phyloP scores from a whole-genome alignment of 768 basidiomycete species.

The Kwoniella heveanensis region DNA sequence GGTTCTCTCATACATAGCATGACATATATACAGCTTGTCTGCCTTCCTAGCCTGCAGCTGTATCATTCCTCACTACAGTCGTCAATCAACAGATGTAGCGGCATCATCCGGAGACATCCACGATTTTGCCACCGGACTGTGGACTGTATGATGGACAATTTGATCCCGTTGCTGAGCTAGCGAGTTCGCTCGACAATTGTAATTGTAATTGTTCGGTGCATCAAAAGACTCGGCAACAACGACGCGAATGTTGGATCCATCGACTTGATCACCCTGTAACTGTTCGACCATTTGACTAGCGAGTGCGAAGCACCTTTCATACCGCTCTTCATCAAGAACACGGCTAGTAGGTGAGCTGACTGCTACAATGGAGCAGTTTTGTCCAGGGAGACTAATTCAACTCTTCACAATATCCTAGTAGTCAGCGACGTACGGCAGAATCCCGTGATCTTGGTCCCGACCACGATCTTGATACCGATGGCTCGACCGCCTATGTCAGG shows the following conservation, averaged over 20 bases:
- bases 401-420: too few relatives aligned
- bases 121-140: background rate
- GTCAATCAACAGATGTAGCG: background rate
- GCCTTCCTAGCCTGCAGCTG: too few relatives aligned
- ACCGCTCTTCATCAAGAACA: too few relatives aligned
- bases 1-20: too few relatives aligned
- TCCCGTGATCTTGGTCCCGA: too few relatives aligned
- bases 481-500: background rate
- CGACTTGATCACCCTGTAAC: background rate
- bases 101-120: background rate
- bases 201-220: background rate
- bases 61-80: background rate
- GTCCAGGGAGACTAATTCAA: too few relatives aligned
- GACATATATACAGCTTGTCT: too few relatives aligned
- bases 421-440: too few relatives aligned
- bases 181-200: background rate
- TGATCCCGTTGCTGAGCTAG: background rate
- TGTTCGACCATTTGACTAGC: too few relatives aligned
- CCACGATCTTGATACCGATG: background rate
- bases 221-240: background rate
- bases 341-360: too few relatives aligned
- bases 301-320: too few relatives aligned
- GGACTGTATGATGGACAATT: background rate
- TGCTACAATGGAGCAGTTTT: too few relatives aligned
- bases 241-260: background rate